A percentile compares a stretch with the other conserved stretches of the same genome.
phyloP scores from a whole-genome alignment of 2,329 filamentous ascomycete species.

The Immersiporthe knoxdaviesiana region DNA sequence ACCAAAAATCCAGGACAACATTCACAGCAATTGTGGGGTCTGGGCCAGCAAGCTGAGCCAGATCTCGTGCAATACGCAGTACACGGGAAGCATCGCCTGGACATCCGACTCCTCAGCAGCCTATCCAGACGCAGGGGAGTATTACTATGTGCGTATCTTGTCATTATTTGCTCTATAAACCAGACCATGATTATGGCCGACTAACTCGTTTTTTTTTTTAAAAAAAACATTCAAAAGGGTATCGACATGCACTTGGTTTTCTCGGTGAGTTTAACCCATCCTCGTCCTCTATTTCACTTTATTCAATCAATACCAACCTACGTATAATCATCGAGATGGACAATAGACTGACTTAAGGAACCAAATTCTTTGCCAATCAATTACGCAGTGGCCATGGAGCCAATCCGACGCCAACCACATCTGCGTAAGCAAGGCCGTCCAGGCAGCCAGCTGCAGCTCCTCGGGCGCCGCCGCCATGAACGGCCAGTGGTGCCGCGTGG shows the following conservation, averaged over 20 bases:
- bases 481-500: too few relatives aligned
- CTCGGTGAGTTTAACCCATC: neutral
- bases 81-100: neutral
- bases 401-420: neutral
- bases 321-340: neutral
- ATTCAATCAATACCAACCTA: neutral
- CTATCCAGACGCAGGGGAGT: neutral
- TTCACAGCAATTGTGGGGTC: neutral
- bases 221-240: neutral
- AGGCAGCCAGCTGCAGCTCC: too few relatives aligned
- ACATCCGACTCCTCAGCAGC: neutral
- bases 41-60: neutral
- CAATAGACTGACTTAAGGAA: neutral
- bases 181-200: too few relatives aligned
- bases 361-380: too few relatives aligned
- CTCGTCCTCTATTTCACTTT: too few relatives aligned
- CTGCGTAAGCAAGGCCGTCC: neutral
- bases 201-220: too few relatives aligned
- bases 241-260: neutral
- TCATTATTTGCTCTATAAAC: too few relatives aligned
- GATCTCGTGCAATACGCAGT: neutral
- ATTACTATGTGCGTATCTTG: neutral
- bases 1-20: neutral
- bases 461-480: neutral
- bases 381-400: neutral